Base-by-base conservation (phyloP, 768 basidiomycete species). In the Agaricus blazei region DNA sequence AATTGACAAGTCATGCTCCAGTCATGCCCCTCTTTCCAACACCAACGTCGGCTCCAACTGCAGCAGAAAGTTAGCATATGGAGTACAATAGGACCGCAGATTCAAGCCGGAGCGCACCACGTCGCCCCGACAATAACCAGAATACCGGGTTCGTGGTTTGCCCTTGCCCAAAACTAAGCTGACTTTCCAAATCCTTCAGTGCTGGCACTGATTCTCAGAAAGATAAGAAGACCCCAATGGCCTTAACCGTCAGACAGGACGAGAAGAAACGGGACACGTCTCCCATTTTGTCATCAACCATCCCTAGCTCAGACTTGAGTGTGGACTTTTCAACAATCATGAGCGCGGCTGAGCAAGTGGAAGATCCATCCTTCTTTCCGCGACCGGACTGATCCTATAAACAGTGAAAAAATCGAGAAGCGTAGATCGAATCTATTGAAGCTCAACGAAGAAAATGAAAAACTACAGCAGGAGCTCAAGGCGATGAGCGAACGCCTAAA, bases 361-460 rank as follows among this genome's bases (percentile, higher is more conserved):
- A 62, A 54, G 15, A 12, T 15, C 26, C 14, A 19, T 36, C 31
- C 1, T 49, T 34, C 15, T 12, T 23, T 14, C 9, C 34, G 44
- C 23, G n/a, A 43, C 34, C 12, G 31, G 48, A 36, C 31, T 31
- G 7, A 19, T 49, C 1, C 23, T 8, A 19, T 59, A 53, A 63
- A 54, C 65, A 80, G 79, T 46, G 74, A 72, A 52, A 79, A 78
- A 67, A 70, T 80, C 28, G 74, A 87, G 65, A 90, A 90, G 70
- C 83, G 89, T 58, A 84, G 82, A 41, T 87, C 85, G 62, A 90
- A 87, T 68, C 86, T 91, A 56, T 67, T 88, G 64, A 88, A 86
- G 64, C 75, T 92, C 36, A 77, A 85, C 23, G 77, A 87, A 71
- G 89, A 92, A 75, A 87, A 90, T 67, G 85, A 88, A 67, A 87